These are phyloP conservation scores for Cicer arietinum DNA, from an alignment of 306 rosid species.

Conservation along the genomic window DNA sequence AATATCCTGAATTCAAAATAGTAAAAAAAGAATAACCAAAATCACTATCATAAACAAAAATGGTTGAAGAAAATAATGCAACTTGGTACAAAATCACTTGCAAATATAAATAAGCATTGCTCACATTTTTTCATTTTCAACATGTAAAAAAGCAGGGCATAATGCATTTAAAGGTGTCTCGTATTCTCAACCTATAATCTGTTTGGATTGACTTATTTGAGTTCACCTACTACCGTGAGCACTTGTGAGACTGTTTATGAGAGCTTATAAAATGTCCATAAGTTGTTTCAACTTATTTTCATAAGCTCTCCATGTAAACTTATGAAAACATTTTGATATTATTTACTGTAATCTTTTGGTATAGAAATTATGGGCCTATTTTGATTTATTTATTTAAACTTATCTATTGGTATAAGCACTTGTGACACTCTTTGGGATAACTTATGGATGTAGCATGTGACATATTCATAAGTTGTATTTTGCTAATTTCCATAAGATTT, in stretches of 20 bases:
- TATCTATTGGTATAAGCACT: no score
- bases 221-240: neutral
- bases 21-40: neutral
- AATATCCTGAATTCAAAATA: slow-evolving; percentile 54
- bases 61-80: neutral
- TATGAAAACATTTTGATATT: neutral
- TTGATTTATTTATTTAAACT: no score
- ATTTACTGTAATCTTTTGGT: no score
- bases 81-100: neutral
- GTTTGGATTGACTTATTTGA: neutral
- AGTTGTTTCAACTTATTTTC: neutral
- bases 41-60: neutral
- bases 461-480: no score
- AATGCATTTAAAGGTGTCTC: neutral
- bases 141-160: neutral
- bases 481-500: no score
- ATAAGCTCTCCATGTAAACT: neutral
- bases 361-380: no score
- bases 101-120: slow-evolving; percentile 5
- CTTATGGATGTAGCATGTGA: neutral
- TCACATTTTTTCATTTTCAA: slow-evolving; percentile 15
- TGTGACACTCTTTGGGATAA: neutral
- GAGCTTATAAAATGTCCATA: neutral
- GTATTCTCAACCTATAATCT: neutral
- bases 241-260: neutral